Base-by-base conservation (phyloP, 2,329 filamentous ascomycete genomes). In the Fusarium hostae region DNA sequence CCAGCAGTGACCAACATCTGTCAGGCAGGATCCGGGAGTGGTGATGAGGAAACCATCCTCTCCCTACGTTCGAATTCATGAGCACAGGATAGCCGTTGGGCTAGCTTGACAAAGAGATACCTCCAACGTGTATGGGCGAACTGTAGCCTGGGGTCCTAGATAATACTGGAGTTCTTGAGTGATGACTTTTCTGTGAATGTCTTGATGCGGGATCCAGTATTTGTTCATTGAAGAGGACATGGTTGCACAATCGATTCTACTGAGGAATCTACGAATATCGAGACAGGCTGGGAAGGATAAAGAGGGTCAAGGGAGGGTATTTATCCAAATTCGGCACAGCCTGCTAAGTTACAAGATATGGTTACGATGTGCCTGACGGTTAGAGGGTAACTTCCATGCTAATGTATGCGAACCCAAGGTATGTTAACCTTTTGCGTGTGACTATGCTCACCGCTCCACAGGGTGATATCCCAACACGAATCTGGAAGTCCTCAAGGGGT, bases 11-110 rank as follows among this genome's bases (percentile, higher is more conserved):
- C 87, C 85, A 80, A 89, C 88, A 82, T 90, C 88, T 72, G 86
- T 88, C 72, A 90, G 78, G 76, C 87, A 89, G 59, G 84, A 82
- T 37, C 88, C 88, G 11, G 87, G 86, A 5, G 87, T 89, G 34
- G 84, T 86, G 74, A 90, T 89, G 64, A 90, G 82, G 73, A 86
- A 90, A 5, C 88, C 88, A 78, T 90, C 88, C 79, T 89, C 87
- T 73, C 88, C 88, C 87, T 89, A 66, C 51, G 62, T 51, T 54
- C 59, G 41, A 73, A 63, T 62, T 61, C 67, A 78, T 74, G 71
- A 76, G 59, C 57, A 73, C 58, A 62, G 68, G 74, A 76, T 47
- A 50, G 65, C 51, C 48, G 48, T 28, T 35, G 47, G 58, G 58
- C 54, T 57, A 47, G 51, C 64, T 66, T 55, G 60, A 73, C 75